Conservation (phyloP, 2,329 filamentous ascomycete species). For the Cryphonectria nitschkei region DNA sequence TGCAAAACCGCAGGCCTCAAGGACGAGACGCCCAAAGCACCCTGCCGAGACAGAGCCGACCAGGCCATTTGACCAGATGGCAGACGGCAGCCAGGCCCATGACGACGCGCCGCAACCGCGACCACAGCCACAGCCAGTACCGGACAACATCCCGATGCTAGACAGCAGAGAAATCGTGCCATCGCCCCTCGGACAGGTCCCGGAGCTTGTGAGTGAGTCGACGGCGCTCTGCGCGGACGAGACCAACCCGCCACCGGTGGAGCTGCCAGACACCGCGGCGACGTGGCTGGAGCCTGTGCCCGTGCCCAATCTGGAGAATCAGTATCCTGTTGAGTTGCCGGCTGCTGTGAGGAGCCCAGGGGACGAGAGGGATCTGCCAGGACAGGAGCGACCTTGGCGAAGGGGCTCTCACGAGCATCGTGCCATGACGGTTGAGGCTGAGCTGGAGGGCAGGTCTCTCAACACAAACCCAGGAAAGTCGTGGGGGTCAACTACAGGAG, state of each 20-base stretch:
- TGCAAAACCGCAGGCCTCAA: neutral
- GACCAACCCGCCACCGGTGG: conserved; percentile 48
- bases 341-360: conserved; percentile 33
- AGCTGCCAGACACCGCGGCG: conserved; percentile 45
- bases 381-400: conserved; percentile 27
- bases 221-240: conserved; percentile 48
- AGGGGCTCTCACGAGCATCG: conserved; percentile 8
- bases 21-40: neutral
- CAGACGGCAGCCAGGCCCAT: neutral
- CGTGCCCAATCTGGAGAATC: conserved; percentile 21
- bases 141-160: conserved; percentile 38
- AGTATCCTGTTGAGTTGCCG: conserved; percentile 44
- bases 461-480: neutral
- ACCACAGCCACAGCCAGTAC: neutral
- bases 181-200: conserved; percentile 49
- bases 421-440: conserved; percentile 11
- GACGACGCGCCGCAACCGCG: neutral
- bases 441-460: conserved; percentile 21
- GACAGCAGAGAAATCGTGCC: conserved; percentile 40
- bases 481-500: neutral
- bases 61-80: neutral
- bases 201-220: conserved; percentile 52
- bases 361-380: neutral
- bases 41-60: conserved; percentile 5
- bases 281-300: conserved; percentile 36